Conservation (phyloP, 495 filamentous ascomycete genomes). For the Podospora australis region DNA sequence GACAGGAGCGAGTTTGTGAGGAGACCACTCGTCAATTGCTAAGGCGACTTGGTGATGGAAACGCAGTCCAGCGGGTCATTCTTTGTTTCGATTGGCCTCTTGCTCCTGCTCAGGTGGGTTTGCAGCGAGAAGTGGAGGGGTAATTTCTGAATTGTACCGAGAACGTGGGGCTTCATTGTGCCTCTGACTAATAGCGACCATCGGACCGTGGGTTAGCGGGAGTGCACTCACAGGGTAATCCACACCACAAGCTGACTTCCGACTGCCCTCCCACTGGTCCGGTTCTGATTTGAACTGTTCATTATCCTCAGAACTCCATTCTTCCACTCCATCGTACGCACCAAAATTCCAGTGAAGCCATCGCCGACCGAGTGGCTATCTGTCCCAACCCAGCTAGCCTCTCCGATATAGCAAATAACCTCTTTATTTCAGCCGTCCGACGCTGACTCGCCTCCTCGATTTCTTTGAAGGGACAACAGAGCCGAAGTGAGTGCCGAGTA, state of each 20-base stretch:
- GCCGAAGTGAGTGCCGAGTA: conserved; percentile 10
- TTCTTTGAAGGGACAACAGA: neutral
- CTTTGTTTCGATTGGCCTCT: conserved; percentile 16
- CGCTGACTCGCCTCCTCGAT: conserved; percentile 11
- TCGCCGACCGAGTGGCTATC: conserved; percentile 1
- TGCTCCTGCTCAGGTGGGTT: too few species aligned
- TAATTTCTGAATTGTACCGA: conserved; percentile 22
- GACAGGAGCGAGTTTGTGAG: neutral
- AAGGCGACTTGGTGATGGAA: conserved; percentile 24
- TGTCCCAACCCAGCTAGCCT: neutral
- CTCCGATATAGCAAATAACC: too few species aligned
- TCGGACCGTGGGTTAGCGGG: conserved; percentile 9
- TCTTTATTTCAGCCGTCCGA: conserved; percentile 4
- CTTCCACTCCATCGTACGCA: neutral
- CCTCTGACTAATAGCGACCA: conserved; percentile 18
- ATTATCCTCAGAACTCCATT: conserved; percentile 1
- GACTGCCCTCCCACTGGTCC: neutral
- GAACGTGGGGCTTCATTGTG: conserved; percentile 20
- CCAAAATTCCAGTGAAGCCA: conserved; percentile 5
- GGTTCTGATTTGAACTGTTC: conserved; percentile 12
- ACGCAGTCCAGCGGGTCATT: conserved; percentile 5
- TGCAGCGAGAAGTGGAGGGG: conserved; percentile 14
- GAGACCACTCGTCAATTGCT: conserved; percentile 15
- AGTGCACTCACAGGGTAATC: conserved; percentile 1
- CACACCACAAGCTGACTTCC: conserved; percentile 3